Evolutionary conservation across 1,139 yeast genomes (phyloP).

Genomic region (Yamadazyma sp.): DNA sequence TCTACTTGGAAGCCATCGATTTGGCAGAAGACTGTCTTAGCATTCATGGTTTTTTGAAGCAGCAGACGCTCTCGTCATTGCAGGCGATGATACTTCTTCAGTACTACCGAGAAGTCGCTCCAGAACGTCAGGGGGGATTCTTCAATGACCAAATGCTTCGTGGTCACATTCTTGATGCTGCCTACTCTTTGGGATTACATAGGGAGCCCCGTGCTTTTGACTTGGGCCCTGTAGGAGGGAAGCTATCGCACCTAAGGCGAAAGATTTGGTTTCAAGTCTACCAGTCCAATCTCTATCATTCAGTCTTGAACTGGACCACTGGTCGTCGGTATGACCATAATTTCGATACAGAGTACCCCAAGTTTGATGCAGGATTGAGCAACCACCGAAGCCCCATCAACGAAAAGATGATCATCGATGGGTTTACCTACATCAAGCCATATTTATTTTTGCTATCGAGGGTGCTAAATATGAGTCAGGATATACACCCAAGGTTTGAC

Average conservation of each 20-base stretch:
- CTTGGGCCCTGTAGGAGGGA: slow-evolving; percentile 23
- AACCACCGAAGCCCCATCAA: slow-evolving; percentile 9
- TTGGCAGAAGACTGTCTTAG: slow-evolving; percentile 35
- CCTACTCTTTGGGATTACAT: slow-evolving; percentile 50
- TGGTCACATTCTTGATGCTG: slow-evolving; percentile 49
- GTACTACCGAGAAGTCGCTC: slow-evolving; percentile 27
- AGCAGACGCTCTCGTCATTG: slow-evolving; percentile 46
- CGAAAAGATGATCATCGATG: slow-evolving; percentile 12
- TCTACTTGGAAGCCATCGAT: slow-evolving; percentile 30
- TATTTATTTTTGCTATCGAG: slow-evolving; percentile 2
- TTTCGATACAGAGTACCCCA: slow-evolving; percentile 12
- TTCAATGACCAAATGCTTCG: slow-evolving; percentile 18
- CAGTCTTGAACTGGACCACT: slow-evolving; percentile 7
- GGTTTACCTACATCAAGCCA: slow-evolving; percentile 3
- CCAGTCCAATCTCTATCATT: slow-evolving; percentile 7
- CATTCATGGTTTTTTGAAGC: slow-evolving; percentile 34
- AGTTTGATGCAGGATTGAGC: slow-evolving; percentile 6
- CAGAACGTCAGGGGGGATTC: slow-evolving; percentile 29
- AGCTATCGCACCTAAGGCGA: slow-evolving; percentile 39
- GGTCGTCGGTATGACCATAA: slow-evolving; percentile 7
- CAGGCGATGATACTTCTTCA: slow-evolving; percentile 42
- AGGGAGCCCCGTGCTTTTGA: slow-evolving; percentile 43
- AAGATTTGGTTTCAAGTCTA: slow-evolving; percentile 38
- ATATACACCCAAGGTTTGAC: slow-evolving; percentile 2
- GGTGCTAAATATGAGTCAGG: slow-evolving; percentile 6